These are phyloP conservation scores for Cornus kousa DNA, from an alignment of 148 eudicot genomes.

Conservation along the genomic window DNA sequence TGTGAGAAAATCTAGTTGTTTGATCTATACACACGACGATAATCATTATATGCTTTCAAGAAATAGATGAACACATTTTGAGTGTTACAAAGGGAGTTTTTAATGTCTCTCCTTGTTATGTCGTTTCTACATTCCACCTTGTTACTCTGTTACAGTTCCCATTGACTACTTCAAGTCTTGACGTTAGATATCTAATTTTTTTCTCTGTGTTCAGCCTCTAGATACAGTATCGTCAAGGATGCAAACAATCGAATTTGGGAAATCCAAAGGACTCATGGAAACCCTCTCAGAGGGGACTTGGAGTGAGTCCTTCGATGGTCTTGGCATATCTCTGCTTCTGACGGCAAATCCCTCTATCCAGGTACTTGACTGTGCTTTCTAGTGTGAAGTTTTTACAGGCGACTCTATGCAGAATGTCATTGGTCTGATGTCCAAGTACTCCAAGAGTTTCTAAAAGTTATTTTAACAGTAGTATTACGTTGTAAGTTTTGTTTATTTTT, in stretches of 20 bases:
- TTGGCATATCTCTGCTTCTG: constrained; percentile 88
- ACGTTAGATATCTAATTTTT: constrained; percentile 7
- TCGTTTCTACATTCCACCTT: neutral
- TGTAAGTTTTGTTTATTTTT: too few species aligned
- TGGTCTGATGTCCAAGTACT: neutral
- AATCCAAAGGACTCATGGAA: constrained; percentile 83
- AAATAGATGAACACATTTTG: too few species aligned
- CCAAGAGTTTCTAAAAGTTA: neutral
- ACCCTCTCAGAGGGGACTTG: constrained; percentile 80
- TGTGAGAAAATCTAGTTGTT: neutral
- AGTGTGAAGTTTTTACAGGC: neutral
- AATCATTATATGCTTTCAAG: neutral
- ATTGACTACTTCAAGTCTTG: neutral
- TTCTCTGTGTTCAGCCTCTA: constrained; percentile 61
- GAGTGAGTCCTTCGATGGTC: constrained; percentile 84
- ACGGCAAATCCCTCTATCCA: constrained; percentile 92
- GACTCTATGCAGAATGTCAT: neutral
- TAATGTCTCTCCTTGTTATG: neutral
- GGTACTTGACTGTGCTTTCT: constrained; percentile 38
- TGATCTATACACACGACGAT: neutral
- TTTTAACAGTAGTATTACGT: neutral
- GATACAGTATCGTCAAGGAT: constrained; percentile 94
- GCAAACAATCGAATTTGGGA: constrained; percentile 94
- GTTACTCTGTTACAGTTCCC: neutral
- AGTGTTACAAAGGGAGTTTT: too few species aligned